Base-by-base conservation (phyloP, 2,329 filamentous ascomycete genomes). In the Chrysoporthe deuterocubensis region DNA sequence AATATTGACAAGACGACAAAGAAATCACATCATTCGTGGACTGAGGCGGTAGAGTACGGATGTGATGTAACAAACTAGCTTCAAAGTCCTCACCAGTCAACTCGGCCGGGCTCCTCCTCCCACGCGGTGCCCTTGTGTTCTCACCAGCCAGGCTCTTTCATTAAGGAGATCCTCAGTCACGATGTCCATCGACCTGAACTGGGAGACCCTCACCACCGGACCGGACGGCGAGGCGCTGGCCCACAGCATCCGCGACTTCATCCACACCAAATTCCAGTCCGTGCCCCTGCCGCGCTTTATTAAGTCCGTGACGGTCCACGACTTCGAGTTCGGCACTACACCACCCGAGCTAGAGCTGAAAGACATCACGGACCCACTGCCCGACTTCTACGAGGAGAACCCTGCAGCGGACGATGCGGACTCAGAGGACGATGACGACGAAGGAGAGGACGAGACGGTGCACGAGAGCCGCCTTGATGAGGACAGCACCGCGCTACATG, bases 131-230 rank as follows among this genome's bases (percentile, higher is more conserved):
- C 46, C 8, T 32, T 32, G 2, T 14, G 9, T 32, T 21, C 37
- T 40, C 9, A 9, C 37, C 9, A 9, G 37, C 37, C 37, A 1
- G 5, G 37, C 13, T 8, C 14, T 4, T 40, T 44, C 2, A 34
- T 13, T 14, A 4, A 2, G 18, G 44, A 46, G 44, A 46, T 4
- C 44, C 11, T 14, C 9, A n/a, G 44, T 14, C 44, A 14, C 64
- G 69, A 99, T 99, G 96, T 98, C 96, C 73, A 95, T 99, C 83
- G 94, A 98, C 77, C 91, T 99, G 78, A 94, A 97, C 81, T 99
- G 96, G 96, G 91, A 96, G 76, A 92, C 91, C 71, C 88, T 98
- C 76, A 98, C 95, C 32, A 90, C 89, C 70, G 96, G 96, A 40
- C 89, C 93, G 61, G 95, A 98, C 79, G 95, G 96, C 66, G 86